Base-by-base conservation (phyloP, 352 stramenopile genomes). In the Phytophthora uliginosa region DNA sequence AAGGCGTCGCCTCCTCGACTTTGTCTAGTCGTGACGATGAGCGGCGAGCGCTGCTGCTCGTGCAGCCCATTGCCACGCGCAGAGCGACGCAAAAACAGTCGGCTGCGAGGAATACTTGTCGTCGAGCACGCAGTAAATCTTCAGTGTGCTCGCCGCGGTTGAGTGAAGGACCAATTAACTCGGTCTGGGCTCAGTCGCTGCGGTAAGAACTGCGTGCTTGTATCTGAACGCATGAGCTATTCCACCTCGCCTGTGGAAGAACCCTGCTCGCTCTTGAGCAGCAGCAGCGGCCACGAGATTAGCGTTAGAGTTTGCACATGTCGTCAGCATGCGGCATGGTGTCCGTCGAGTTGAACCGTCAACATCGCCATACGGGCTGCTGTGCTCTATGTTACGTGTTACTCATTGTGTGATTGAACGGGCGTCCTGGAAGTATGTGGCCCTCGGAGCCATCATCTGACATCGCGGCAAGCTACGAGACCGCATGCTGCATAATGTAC, bases 401-500 rank as follows among this genome's bases (percentile, higher is more conserved):
- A 72, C 63, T 59, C 47, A 71, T 75, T 42, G 45, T 57, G 40
- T 59, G 33, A 60, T 60, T 26, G 52, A 20, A 47, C 31, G 17
- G 45, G 45, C 45, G 66, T 34, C 55, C 45, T 33, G 47, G 59
- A 55, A 45, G 17, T 45, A 24, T 50, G 42, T 50, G 17, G 42
- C 42, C 42, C 42, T 24, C 42, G 6, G 42, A 20, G 42, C 15
- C n/a, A 17, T 50, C 42, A 50, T 50, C 42, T 50, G 42, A 22
- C 7, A 54, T 31, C 56, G 52, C 10, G 15, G 52, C 9, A 54
- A 54, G 22, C 24, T 64, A 57, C 53, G 54, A 36, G 59, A 54
- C 31, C n/a, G 67, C 56, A 59, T 47, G 74, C 59, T 71, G 40
- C 31, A 85, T 42, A 22, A 90, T 50, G 53, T 77, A 89, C 42